A percentile compares a stretch with the other conserved stretches of the same genome.
Evolutionary conservation across 2,329 filamentous ascomycete species (phyloP).

Genomic region (Colletotrichum endophyticum): DNA sequence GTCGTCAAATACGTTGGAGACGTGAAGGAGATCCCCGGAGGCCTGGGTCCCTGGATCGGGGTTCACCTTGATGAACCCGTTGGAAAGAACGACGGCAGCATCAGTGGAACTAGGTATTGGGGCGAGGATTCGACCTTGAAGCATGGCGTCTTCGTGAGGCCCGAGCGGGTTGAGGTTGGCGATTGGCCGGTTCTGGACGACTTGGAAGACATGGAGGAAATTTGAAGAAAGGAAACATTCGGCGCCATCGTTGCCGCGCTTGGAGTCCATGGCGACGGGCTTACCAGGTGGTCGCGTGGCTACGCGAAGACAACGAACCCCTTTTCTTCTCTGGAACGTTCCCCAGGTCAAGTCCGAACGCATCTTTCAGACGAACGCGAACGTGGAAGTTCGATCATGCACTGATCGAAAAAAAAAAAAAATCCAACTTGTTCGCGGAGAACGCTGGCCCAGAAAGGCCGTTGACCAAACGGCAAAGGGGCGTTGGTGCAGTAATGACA

Average conservation of each 20-base stretch:
- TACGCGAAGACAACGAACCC: not conserved
- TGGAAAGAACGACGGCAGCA: slow-evolving; percentile 82
- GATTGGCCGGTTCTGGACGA: slow-evolving; percentile 75
- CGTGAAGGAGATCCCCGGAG: slow-evolving; percentile 74
- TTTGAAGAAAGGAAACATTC: slow-evolving; percentile 39
- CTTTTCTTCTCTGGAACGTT: slow-evolving; percentile 4
- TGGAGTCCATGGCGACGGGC: not conserved
- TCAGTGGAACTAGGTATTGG: slow-evolving; percentile 73
- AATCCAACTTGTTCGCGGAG: not conserved
- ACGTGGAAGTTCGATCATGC: slow-evolving; percentile 1
- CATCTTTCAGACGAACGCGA: slow-evolving; percentile 8
- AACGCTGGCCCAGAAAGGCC: not conserved
- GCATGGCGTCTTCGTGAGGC: slow-evolving; percentile 78
- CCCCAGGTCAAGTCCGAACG: slow-evolving; percentile 5
- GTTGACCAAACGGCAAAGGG: not conserved
- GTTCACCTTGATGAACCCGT: slow-evolving; percentile 79
- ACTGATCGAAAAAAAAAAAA: not conserved
- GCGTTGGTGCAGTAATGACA: slow-evolving; percentile 8
- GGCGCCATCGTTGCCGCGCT: not conserved
- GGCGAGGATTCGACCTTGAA: slow-evolving; percentile 67
- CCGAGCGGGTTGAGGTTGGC: slow-evolving; percentile 78
- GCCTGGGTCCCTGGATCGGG: slow-evolving; percentile 73
- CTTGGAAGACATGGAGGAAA: slow-evolving; percentile 80
- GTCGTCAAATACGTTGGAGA: slow-evolving; percentile 74
- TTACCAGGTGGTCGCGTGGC: not conserved